Conservation (phyloP, 208 protist genomes). For the Angomonas deanei region DNA sequence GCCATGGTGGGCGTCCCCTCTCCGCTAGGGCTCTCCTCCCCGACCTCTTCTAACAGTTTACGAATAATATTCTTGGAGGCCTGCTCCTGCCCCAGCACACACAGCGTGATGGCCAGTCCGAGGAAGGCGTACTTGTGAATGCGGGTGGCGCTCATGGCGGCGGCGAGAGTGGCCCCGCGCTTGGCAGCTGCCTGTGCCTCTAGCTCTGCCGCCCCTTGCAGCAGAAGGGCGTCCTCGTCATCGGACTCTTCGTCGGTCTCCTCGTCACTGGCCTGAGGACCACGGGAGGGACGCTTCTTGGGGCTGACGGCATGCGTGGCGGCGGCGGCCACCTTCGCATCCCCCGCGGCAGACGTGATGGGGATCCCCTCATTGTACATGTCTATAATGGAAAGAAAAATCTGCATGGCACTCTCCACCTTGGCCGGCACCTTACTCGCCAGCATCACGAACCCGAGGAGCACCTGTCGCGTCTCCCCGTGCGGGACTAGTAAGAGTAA, state of each 20-base stretch:
- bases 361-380: constrained; percentile 1
- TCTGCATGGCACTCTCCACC: constrained; percentile 71
- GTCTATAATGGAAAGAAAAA: constrained; percentile 46
- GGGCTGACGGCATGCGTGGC: neutral
- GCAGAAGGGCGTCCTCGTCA: constrained; percentile 47
- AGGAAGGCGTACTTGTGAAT: constrained; percentile 62
- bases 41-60: neutral
- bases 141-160: constrained; percentile 21
- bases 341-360: constrained; percentile 1
- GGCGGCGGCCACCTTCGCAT: neutral
- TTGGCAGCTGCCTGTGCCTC: constrained; percentile 8
- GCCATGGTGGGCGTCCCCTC: neutral
- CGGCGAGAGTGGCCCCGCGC: constrained; percentile 27
- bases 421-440: constrained; percentile 43
- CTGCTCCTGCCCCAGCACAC: constrained; percentile 28
- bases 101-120: constrained; percentile 72
- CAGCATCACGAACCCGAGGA: constrained; percentile 77
- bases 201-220: constrained; percentile 25
- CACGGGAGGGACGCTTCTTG: constrained; percentile 1
- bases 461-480: constrained; percentile 50
- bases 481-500: constrained; percentile 74
- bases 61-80: constrained; percentile 20
- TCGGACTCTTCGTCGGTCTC: constrained; percentile 20
- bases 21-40: neutral
- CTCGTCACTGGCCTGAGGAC: neutral